Conservation (phyloP, 176 grass and related monocot species). For the Oryza glaberrima region DNA sequence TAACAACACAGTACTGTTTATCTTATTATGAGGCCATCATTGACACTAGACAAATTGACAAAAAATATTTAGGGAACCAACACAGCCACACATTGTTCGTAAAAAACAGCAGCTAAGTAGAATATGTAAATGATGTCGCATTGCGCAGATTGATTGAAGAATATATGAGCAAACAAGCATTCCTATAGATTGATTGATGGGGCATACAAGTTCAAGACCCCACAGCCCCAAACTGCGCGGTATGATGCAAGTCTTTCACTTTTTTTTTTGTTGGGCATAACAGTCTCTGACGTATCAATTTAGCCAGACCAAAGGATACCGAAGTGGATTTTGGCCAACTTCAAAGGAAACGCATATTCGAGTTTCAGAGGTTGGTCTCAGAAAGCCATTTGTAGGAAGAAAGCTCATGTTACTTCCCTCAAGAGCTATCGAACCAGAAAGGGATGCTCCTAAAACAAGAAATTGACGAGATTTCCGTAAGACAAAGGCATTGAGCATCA, state of each 20-base stretch:
- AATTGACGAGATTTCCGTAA: neutral
- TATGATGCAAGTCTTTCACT: neutral
- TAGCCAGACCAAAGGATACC: too few species aligned
- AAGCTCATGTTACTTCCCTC: neutral
- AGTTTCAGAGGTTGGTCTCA: neutral
- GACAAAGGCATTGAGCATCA: conserved; percentile 17
- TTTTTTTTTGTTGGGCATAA: too few species aligned
- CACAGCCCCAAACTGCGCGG: neutral
- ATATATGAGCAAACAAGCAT: neutral
- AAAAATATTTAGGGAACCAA: neutral
- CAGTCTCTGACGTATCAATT: too few species aligned
- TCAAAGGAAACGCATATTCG: neutral
- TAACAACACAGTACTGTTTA: neutral
- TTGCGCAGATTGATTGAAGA: neutral
- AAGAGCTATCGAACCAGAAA: neutral
- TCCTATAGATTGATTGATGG: neutral
- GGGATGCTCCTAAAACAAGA: neutral
- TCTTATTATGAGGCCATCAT: neutral
- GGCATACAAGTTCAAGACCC: neutral
- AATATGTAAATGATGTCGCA: neutral
- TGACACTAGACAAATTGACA: neutral
- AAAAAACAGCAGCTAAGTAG: neutral
- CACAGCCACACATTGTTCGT: neutral
- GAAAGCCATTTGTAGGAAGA: conserved; percentile 1
- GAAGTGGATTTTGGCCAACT: neutral